Evolutionary conservation across 768 basidiomycete genomes (phyloP).

Genomic region (Rhodotorula taiwanensis): DNA sequence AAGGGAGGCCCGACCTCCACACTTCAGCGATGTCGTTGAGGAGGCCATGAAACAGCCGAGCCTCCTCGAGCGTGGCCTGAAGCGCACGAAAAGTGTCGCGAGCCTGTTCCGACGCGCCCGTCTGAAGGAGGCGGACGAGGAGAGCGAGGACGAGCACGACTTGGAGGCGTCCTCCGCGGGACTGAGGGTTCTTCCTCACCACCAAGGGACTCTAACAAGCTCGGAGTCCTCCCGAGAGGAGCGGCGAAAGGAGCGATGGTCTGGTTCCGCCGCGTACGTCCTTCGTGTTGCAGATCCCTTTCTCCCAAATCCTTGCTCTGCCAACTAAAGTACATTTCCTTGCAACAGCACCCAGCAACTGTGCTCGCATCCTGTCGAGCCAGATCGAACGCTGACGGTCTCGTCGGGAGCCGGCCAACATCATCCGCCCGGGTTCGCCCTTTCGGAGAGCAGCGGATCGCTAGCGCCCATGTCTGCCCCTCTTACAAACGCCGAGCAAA

Average conservation of each 20-base stretch:
- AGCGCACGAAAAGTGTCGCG: constrained; percentile 1
- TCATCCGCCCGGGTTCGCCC: neutral
- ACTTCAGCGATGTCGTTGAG: neutral
- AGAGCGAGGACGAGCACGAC: neutral
- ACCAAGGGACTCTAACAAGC: neutral
- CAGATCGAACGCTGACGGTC: too few relatives aligned
- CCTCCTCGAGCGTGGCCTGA: too few relatives aligned
- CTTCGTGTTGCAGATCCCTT: too few relatives aligned
- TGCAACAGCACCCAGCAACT: too few relatives aligned
- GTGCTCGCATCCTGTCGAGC: too few relatives aligned
- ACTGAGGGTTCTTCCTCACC: neutral
- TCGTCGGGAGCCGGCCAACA: too few relatives aligned
- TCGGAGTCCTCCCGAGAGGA: neutral
- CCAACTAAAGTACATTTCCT: too few relatives aligned
- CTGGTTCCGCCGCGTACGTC: too few relatives aligned
- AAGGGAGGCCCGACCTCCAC: neutral
- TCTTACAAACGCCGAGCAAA: neutral
- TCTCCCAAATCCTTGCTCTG: too few relatives aligned
- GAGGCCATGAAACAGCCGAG: neutral
- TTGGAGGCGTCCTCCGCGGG: neutral
- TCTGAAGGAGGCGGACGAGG: too few relatives aligned
- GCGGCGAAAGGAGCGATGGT: too few relatives aligned
- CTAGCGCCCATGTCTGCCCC: neutral
- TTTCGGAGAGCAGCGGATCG: neutral
- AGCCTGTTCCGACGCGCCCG: neutral